A percentile compares a stretch with the other conserved stretches of the same genome.
These are phyloP conservation scores for Chaetomium strumarium DNA, from an alignment of 2,329 filamentous ascomycete genomes.

Conservation along the genomic window DNA sequence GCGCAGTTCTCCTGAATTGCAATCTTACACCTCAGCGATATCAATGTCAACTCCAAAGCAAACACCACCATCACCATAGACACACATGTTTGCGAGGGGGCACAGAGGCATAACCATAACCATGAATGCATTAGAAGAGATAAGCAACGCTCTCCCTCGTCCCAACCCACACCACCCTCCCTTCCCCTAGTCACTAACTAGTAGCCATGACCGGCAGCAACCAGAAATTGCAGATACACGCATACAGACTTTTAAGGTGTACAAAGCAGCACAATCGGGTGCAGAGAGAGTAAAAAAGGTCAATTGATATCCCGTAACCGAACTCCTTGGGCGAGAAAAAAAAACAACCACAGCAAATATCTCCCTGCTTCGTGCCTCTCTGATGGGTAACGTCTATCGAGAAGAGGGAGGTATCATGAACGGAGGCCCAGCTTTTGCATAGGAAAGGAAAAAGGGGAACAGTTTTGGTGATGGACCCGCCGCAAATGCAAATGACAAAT, in stretches of 20 bases:
- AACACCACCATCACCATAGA: too few species aligned
- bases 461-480: slow-evolving; percentile 31
- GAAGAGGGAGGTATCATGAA: slow-evolving; percentile 13
- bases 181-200: not conserved
- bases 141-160: too few species aligned
- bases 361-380: slow-evolving; percentile 24
- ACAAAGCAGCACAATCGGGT: not conserved
- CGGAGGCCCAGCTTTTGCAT: slow-evolving; percentile 14
- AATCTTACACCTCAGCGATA: too few species aligned
- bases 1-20: too few species aligned
- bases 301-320: slow-evolving; percentile 1
- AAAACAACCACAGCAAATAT: slow-evolving; percentile 1
- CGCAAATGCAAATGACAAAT: slow-evolving; percentile 43
- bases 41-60: too few species aligned
- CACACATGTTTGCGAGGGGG: too few species aligned
- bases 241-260: slow-evolving; percentile 7
- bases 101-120: too few species aligned
- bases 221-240: not conserved
- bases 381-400: slow-evolving; percentile 14
- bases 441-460: slow-evolving; percentile 6
- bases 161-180: not conserved
- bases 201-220: not conserved
- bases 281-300: slow-evolving; percentile 1
- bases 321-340: slow-evolving; percentile 3
- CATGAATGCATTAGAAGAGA: too few species aligned